These are phyloP conservation scores for Lycium ferocissimum DNA, from an alignment of 257 asterid genomes.

Conservation along the genomic window DNA sequence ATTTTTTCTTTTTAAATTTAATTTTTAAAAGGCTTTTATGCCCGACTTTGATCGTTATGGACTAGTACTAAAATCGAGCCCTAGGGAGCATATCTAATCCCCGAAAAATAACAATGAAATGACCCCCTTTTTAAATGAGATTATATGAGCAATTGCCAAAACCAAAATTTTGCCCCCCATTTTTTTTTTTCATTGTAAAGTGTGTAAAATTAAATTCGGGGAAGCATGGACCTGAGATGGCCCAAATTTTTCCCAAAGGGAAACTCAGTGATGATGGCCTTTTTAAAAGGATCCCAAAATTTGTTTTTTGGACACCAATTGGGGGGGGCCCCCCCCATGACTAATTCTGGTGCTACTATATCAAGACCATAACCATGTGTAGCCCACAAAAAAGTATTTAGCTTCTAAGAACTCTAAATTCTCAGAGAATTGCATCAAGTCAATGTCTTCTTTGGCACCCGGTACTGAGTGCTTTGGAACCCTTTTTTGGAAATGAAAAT, in stretches of 20 bases:
- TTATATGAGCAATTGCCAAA: no score
- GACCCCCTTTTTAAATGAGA: no score
- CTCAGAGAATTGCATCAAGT: conserved; percentile 49
- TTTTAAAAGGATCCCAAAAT: conserved; percentile 45
- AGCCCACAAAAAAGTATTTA: conserved; percentile 48
- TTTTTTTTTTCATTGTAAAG: background rate
- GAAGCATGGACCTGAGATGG: conserved; percentile 35
- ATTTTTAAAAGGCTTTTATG: no score
- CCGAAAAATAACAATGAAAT: no score
- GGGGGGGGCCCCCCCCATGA: conserved; percentile 62
- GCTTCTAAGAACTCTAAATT: conserved; percentile 59
- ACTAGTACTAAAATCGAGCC: no score
- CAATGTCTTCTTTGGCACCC: conserved; percentile 35
- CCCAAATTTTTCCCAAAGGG: conserved; percentile 56
- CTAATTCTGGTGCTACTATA: conserved; percentile 43
- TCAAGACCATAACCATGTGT: conserved; percentile 58
- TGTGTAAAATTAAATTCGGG: background rate
- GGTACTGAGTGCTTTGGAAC: conserved; percentile 32
- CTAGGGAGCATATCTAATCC: no score
- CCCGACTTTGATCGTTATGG: no score
- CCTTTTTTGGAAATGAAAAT: conserved; percentile 26
- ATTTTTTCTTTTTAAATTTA: no score
- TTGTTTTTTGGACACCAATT: conserved; percentile 51
- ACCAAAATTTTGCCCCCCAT: no score
- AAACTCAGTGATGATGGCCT: conserved; percentile 42